Conservation (phyloP, 805 yeast species). For the Sugiyamaella chiloensis region DNA sequence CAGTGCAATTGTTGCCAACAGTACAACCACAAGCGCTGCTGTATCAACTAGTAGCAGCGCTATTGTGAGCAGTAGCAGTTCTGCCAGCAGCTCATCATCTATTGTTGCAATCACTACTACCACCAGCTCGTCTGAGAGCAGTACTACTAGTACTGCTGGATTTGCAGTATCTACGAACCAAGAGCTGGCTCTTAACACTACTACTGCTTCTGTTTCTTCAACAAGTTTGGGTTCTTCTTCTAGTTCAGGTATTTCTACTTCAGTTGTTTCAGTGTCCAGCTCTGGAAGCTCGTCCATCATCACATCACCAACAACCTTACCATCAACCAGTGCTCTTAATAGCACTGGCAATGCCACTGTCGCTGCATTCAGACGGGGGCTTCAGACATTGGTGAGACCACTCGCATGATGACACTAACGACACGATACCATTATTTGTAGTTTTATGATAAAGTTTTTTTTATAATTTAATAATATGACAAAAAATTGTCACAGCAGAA, state of each 20-base stretch:
- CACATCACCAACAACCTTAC: background rate
- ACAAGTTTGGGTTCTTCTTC: background rate
- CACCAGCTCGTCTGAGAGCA: background rate
- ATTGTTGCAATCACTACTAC: background rate
- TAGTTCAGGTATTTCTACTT: background rate
- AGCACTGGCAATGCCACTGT: background rate
- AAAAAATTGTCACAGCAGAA: too few species aligned
- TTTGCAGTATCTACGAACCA: background rate
- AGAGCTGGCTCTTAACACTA: background rate
- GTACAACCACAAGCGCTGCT: background rate
- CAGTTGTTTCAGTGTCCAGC: background rate
- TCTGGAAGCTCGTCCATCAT: background rate
- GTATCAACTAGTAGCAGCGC: constrained; percentile 3
- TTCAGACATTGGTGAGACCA: background rate
- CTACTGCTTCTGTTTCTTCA: background rate
- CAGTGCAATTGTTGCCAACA: too few species aligned
- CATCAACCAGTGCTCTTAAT: background rate
- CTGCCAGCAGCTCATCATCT: background rate
- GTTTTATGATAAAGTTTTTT: too few species aligned
- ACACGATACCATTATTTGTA: too few species aligned
- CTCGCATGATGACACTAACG: background rate
- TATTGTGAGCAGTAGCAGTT: background rate
- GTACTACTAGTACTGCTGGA: constrained; percentile 3
- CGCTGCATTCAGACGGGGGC: background rate
- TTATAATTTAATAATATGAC: too few species aligned